Evolutionary conservation across 2,329 filamentous ascomycete genomes (phyloP), one percentile per base, ranked within the genome.

Genomic region (Trichoderma asperellum): DNA sequence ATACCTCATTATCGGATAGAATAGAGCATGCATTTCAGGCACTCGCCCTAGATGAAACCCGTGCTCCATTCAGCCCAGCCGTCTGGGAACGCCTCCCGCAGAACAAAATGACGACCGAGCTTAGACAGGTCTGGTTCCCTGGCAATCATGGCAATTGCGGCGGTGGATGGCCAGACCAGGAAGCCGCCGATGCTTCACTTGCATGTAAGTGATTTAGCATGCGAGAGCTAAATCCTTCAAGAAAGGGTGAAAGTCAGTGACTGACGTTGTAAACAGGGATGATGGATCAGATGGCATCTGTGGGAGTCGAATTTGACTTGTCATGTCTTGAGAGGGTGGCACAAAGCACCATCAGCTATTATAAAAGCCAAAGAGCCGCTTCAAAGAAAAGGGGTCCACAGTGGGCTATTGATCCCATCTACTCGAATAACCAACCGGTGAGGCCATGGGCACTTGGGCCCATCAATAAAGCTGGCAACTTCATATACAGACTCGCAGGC

Each of bases 141-240:
- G 91, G 91, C 7, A 87, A 86, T 61, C 91, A 94, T 75, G 88
- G 84, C 12, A 91, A 92, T 73, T 87, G 91, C 58, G 91, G 91
- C 5, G 91, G 91, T 37, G 90, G 91, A 2, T 91, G 87, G 87
- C 76, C 79, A 5, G 84, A 87, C 59, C 81, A 85, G 70, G 83
- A 83, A 56, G 78, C 82, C 24, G 76, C 81, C 3, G 80, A 83
- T 64, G 76, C 78, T 18, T 78, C 78, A 27, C 75, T 83, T 58
- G 76, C 79, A 21, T 83, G 81, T 82, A 73, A 73, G 81, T 74
- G n/a, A 16, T 16, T 53, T 11, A 32, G 24, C 18, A 1, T 4
- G 2, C 34, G 12, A 21, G 5, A 24, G 47, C 34, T 67, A 58
- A 53, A 14, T 18, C 49, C 7, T 1, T 5, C 12, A 40, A 12